Evolutionary conservation across 495 filamentous ascomycete species (phyloP).

Genomic region (Evernia prunastri): DNA sequence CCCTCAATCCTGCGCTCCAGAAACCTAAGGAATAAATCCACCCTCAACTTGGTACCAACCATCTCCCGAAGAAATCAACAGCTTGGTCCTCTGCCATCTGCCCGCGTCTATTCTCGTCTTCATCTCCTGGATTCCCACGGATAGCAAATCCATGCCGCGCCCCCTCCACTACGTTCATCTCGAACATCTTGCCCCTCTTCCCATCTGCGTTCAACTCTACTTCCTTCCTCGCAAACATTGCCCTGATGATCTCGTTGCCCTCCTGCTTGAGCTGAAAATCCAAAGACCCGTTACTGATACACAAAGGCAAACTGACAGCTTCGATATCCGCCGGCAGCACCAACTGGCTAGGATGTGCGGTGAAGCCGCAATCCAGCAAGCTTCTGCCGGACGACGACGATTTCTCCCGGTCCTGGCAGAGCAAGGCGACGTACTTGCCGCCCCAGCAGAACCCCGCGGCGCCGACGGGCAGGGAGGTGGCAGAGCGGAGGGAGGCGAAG

Average conservation of each 20-base stretch:
- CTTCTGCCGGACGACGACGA: slow-evolving; percentile 25
- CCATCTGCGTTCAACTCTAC: slow-evolving; percentile 10
- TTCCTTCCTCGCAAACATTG: slow-evolving; percentile 39
- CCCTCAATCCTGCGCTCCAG: background rate
- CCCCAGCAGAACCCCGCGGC: slow-evolving; percentile 58
- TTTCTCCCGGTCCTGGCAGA: slow-evolving; percentile 33
- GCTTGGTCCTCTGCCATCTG: slow-evolving; percentile 48
- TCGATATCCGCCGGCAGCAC: slow-evolving; percentile 49
- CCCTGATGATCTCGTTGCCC: slow-evolving; percentile 39
- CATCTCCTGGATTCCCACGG: slow-evolving; percentile 39
- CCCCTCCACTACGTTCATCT: slow-evolving; percentile 43
- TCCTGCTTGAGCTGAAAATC: slow-evolving; percentile 41
- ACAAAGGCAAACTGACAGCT: slow-evolving; percentile 45
- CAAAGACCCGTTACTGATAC: slow-evolving; percentile 49
- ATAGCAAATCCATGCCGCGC: slow-evolving; percentile 58
- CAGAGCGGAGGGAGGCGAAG: slow-evolving; percentile 39
- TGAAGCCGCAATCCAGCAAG: slow-evolving; percentile 48
- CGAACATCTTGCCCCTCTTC: slow-evolving; percentile 29
- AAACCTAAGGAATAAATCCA: background rate
- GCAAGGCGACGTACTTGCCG: slow-evolving; percentile 40
- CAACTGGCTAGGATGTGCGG: slow-evolving; percentile 50
- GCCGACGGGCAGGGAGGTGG: slow-evolving; percentile 33
- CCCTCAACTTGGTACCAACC: slow-evolving; percentile 19
- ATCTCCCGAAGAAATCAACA: slow-evolving; percentile 47
- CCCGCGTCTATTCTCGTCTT: slow-evolving; percentile 39